These are phyloP conservation scores for Tulasnella sp. DNA, from an alignment of 768 basidiomycete genomes.

Conservation along the genomic window DNA sequence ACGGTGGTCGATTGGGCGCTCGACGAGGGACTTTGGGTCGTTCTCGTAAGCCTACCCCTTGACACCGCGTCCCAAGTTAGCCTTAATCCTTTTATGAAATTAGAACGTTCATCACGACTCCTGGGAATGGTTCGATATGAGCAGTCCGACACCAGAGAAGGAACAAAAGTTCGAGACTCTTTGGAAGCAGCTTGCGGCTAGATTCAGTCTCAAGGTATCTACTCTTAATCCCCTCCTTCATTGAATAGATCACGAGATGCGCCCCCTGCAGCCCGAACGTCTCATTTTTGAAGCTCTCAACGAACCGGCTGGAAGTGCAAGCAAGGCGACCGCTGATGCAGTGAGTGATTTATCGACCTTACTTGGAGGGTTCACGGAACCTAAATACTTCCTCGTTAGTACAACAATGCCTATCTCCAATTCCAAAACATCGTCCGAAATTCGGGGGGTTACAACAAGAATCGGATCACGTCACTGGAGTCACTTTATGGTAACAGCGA, in stretches of 20 bases:
- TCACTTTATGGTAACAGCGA: not conserved
- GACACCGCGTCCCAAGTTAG: too few species aligned
- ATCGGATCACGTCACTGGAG: not conserved
- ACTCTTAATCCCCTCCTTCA: too few species aligned
- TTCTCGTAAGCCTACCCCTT: not conserved
- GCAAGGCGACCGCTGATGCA: not conserved
- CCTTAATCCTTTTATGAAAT: too few species aligned
- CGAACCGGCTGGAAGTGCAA: too few species aligned
- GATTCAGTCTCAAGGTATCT: not conserved
- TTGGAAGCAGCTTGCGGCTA: not conserved
- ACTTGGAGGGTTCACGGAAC: not conserved
- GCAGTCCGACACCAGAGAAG: not conserved
- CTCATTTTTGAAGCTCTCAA: conserved; percentile 13
- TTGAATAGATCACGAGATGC: not conserved
- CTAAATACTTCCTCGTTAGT: not conserved
- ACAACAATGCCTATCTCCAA: not conserved
- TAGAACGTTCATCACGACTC: conserved; percentile 11
- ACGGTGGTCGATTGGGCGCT: not conserved
- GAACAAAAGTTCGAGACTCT: not conserved
- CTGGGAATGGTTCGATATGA: conserved; percentile 11
- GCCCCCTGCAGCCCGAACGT: not conserved
- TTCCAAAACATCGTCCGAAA: conserved; percentile 13
- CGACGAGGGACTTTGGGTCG: not conserved
- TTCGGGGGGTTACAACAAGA: too few species aligned
- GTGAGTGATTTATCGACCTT: not conserved